Conservation (phyloP, 768 basidiomycete genomes). For the Sistotremastrum niveocremeum region DNA sequence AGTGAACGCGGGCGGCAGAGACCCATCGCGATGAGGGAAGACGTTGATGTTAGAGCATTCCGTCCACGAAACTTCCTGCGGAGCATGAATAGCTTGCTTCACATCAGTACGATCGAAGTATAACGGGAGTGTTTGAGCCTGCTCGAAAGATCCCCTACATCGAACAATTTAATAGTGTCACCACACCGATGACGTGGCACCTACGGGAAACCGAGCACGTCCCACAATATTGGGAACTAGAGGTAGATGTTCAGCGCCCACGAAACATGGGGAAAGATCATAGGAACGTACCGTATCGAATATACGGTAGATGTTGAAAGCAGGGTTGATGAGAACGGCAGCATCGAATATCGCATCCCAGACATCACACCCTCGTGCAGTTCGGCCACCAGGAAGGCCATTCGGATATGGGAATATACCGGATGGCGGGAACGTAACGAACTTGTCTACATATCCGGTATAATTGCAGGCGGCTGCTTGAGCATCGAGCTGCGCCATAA, state of each 20-base stretch:
- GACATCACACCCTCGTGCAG: conserved; percentile 43
- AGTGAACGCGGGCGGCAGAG: conserved; percentile 45
- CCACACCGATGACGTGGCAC: conserved; percentile 9
- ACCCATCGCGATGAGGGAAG: conserved; percentile 48
- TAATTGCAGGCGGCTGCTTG: conserved; percentile 46
- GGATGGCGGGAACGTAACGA: conserved; percentile 56
- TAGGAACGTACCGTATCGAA: conserved; percentile 41
- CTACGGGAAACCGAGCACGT: conserved; percentile 72
- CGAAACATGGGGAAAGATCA: not conserved
- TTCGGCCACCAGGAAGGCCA: conserved; percentile 46
- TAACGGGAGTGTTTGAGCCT: conserved; percentile 41
- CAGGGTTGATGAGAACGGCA: conserved; percentile 51
- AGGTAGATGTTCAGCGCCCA: not conserved
- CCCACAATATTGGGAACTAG: conserved; percentile 56
- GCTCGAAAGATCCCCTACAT: conserved; percentile 15
- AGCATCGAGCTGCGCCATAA: conserved; percentile 43
- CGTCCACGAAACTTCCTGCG: conserved; percentile 41
- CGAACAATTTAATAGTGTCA: not conserved
- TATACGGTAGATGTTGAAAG: conserved; percentile 66
- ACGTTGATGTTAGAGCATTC: conserved; percentile 50
- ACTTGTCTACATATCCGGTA: conserved; percentile 42
- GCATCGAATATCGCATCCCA: conserved; percentile 55
- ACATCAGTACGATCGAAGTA: conserved; percentile 63
- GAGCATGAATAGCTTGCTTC: conserved; percentile 60
- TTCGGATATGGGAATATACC: conserved; percentile 56